These are phyloP conservation scores for Monosporozyma servazzii DNA, from an alignment of 805 yeast genomes.

Conservation along the genomic window DNA sequence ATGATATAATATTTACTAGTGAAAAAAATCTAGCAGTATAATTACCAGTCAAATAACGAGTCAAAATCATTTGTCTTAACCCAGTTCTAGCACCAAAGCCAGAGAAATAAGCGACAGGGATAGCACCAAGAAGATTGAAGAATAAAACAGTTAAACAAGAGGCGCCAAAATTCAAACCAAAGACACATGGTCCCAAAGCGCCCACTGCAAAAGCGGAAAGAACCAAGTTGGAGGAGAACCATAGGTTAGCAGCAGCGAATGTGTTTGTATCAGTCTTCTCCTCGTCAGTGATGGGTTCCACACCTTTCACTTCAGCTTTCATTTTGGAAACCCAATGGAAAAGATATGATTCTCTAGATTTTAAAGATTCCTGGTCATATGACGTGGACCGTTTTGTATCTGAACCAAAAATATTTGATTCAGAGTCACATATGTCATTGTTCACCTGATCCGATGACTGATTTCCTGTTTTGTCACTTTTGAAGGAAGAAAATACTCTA, in stretches of 20 bases:
- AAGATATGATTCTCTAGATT: neutral
- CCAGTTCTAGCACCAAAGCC: slow-evolving; percentile 79
- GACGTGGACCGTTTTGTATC: neutral
- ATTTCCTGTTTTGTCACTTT: neutral
- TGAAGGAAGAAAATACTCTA: neutral
- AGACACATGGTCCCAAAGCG: slow-evolving; percentile 53
- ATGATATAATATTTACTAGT: slow-evolving; percentile 65
- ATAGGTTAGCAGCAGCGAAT: slow-evolving; percentile 70
- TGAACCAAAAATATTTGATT: neutral
- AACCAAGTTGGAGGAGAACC: slow-evolving; percentile 85
- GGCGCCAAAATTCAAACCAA: slow-evolving; percentile 65
- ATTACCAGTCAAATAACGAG: slow-evolving; percentile 72
- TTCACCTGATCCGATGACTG: neutral
- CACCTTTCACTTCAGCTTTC: slow-evolving; percentile 60
- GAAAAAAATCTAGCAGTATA: slow-evolving; percentile 68
- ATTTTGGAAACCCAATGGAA: slow-evolving; percentile 7
- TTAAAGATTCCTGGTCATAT: neutral
- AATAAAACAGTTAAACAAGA: slow-evolving; percentile 57
- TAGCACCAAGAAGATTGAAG: slow-evolving; percentile 62
- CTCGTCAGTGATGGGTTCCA: slow-evolving; percentile 70
- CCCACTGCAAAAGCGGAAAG: slow-evolving; percentile 77
- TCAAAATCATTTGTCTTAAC: slow-evolving; percentile 75
- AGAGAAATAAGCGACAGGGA: slow-evolving; percentile 75
- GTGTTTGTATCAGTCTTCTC: slow-evolving; percentile 62
- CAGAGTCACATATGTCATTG: neutral